phyloP scores from a whole-genome alignment of 2,329 filamentous ascomycete species.

The Berkeleyomyces basicola region DNA sequence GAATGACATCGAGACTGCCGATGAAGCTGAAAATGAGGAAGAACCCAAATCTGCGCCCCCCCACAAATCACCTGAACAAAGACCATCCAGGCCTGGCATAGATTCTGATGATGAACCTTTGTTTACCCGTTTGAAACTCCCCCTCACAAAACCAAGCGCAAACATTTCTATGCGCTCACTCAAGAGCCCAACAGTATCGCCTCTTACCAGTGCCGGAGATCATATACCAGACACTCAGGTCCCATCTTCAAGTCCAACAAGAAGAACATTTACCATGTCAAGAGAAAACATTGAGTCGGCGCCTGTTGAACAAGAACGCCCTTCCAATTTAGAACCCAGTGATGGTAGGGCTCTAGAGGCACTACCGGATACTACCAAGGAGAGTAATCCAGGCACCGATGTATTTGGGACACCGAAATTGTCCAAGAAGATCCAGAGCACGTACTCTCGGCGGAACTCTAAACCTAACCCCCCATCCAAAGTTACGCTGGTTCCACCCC shows the following conservation, averaged over 20 bases:
- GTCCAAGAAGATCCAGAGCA: not conserved
- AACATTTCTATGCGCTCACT: not conserved
- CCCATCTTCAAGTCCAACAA: not conserved
- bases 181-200: constrained; percentile 10
- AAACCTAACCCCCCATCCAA: not conserved
- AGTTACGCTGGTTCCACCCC: constrained; percentile 1
- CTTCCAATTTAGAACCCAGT: not conserved
- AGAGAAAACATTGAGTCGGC: not conserved
- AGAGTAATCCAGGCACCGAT: not conserved
- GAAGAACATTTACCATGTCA: not conserved
- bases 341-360: not conserved
- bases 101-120: constrained; percentile 2
- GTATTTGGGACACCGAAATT: not conserved
- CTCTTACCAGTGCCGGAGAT: constrained; percentile 3
- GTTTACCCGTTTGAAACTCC: constrained; percentile 5
- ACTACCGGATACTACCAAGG: not conserved
- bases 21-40: not conserved
- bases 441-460: not conserved
- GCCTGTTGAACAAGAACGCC: not conserved
- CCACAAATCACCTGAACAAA: not conserved
- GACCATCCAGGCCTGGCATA: not conserved
- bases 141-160: not conserved
- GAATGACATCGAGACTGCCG: not conserved
- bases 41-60: not conserved
- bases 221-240: constrained; percentile 11